These are phyloP conservation scores for Phytopythium vexans DNA, from an alignment of 352 stramenopile genomes.

Conservation along the genomic window DNA sequence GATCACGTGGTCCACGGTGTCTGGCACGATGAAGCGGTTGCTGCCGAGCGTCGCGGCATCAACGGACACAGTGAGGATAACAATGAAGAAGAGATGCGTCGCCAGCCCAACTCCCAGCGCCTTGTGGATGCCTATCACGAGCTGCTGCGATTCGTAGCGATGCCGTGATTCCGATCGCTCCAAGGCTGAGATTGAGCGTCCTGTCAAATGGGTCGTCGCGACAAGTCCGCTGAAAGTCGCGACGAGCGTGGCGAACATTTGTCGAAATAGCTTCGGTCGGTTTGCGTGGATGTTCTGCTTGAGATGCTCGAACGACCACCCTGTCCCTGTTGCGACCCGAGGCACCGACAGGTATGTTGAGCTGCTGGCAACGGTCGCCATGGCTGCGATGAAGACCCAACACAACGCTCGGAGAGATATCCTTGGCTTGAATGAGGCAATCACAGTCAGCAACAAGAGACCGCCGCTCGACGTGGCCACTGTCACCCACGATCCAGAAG, in stretches of 20 bases:
- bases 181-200: too few species aligned
- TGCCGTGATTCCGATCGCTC: too few species aligned
- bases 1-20: constrained; percentile 43
- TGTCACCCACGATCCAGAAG: constrained; percentile 26
- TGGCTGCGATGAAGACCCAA: constrained; percentile 35
- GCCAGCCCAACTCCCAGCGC: constrained; percentile 32
- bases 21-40: constrained; percentile 32
- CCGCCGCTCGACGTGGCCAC: constrained; percentile 21
- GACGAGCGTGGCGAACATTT: constrained; percentile 44
- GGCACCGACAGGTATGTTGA: constrained; percentile 28
- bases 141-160: constrained; percentile 12
- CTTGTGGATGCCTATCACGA: constrained; percentile 42
- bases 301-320: constrained; percentile 20
- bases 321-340: constrained; percentile 23
- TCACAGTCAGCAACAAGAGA: too few species aligned
- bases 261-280: constrained; percentile 11
- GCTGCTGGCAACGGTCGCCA: constrained; percentile 31
- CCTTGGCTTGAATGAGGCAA: constrained; percentile 9
- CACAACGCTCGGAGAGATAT: constrained; percentile 19
- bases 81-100: constrained; percentile 25
- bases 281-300: constrained; percentile 20
- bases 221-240: constrained; percentile 42
- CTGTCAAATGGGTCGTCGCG: constrained; percentile 27
- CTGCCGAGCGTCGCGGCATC: constrained; percentile 22
- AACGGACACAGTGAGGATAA: constrained; percentile 30